These are phyloP conservation scores for Pyrus betulifolia DNA, from an alignment of 306 rosid species.

Conservation along the genomic window DNA sequence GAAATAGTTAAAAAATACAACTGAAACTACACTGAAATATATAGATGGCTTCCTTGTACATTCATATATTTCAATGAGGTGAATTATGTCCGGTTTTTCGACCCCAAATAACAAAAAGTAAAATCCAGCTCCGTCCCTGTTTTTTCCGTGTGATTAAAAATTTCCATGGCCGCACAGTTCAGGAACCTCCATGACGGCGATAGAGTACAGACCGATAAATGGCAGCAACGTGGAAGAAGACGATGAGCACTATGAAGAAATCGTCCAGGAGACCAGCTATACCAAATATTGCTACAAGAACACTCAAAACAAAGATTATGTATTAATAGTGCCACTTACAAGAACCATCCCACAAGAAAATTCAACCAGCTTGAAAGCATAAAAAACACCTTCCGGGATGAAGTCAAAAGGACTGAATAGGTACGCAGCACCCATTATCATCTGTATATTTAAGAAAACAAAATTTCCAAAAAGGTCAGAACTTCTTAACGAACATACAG, in stretches of 20 bases:
- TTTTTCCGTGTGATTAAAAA: not conserved
- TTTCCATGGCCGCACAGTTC: not conserved
- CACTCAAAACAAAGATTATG: not conserved
- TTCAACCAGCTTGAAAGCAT: not conserved
- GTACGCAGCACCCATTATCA: constrained; percentile 46
- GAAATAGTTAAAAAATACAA: not conserved
- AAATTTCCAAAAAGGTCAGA: not conserved
- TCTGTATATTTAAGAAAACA: constrained; percentile 31
- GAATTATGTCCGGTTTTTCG: not conserved
- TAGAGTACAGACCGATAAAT: constrained; percentile 69
- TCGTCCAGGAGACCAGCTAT: constrained; percentile 79
- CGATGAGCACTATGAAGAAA: constrained; percentile 48
- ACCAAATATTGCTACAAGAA: constrained; percentile 65
- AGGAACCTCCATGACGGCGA: constrained; percentile 66
- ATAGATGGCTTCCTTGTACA: not conserved
- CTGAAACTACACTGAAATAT: not conserved
- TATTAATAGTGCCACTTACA: not conserved
- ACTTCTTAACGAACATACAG: not conserved
- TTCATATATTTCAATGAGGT: not conserved
- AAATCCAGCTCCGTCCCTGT: not conserved
- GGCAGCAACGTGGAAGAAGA: constrained; percentile 74
- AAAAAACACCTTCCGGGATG: constrained; percentile 86
- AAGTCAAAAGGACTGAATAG: constrained; percentile 78
- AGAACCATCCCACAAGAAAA: not conserved
- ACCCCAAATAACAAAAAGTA: not conserved